phyloP scores from a whole-genome alignment of 495 filamentous ascomycete species.

The Penicillium argentinense region DNA sequence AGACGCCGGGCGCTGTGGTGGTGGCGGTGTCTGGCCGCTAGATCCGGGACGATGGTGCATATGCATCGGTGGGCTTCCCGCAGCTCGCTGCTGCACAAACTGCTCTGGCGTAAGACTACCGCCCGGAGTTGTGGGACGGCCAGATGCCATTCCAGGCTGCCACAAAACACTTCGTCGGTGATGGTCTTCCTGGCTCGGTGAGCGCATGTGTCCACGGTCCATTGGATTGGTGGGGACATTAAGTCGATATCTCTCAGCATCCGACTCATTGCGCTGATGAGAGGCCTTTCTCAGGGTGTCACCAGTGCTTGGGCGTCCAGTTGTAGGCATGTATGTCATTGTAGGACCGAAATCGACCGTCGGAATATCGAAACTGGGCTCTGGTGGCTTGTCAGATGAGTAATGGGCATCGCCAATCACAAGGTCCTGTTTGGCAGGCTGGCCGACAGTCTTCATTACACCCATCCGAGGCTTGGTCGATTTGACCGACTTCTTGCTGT shows the following conservation, averaged over 20 bases:
- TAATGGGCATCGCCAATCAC: conserved; percentile 65
- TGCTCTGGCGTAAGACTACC: conserved; percentile 64
- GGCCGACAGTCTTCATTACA: conserved; percentile 78
- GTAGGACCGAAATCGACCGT: conserved; percentile 87
- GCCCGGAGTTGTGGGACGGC: conserved; percentile 46
- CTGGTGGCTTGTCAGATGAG: conserved; percentile 30
- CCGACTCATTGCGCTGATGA: conserved; percentile 41
- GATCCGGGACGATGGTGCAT: conserved; percentile 60
- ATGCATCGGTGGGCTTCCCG: conserved; percentile 41
- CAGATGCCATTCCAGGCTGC: conserved; percentile 67
- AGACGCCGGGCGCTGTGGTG: conserved; percentile 46
- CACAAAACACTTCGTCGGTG: conserved; percentile 67
- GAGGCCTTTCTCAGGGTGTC: conserved; percentile 38
- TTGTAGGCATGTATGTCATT: conserved; percentile 58
- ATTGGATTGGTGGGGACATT: conserved; percentile 26
- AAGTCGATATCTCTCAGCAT: conserved; percentile 33
- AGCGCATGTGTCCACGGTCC: conserved; percentile 35
- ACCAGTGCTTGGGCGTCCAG: conserved; percentile 39
- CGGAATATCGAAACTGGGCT: conserved; percentile 59
- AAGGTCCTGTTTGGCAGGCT: conserved; percentile 47
- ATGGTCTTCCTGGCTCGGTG: conserved; percentile 42
- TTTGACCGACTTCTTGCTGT: conserved; percentile 55
- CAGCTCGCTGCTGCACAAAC: conserved; percentile 80
- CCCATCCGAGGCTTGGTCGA: conserved; percentile 77
- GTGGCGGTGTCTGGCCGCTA: conserved; percentile 52